phyloP scores from a whole-genome alignment of 2,329 filamentous ascomycete species.

The Huntiella bhutanensis region DNA sequence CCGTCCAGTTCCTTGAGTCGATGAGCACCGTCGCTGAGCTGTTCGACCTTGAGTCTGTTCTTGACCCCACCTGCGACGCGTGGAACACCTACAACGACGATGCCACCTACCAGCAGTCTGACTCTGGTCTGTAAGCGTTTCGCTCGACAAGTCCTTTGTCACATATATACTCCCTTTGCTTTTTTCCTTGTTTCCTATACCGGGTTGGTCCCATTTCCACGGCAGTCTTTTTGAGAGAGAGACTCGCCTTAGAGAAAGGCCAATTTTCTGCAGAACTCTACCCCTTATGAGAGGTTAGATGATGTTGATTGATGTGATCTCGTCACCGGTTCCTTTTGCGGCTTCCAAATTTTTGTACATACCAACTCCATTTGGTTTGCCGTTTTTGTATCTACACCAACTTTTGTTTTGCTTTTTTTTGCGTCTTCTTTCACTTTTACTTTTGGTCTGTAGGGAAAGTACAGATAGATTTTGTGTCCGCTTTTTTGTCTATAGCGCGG shows the following conservation, averaged over 20 bases:
- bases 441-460: background rate
- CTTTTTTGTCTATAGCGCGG: background rate
- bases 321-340: background rate
- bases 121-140: slow-evolving; percentile 12
- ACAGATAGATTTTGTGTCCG: background rate
- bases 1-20: slow-evolving; percentile 27
- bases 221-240: slow-evolving; percentile 6
- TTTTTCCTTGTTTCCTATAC: too few relatives aligned
- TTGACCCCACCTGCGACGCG: slow-evolving; percentile 10
- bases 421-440: too few relatives aligned
- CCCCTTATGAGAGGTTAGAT: background rate
- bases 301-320: background rate
- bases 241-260: slow-evolving; percentile 1
- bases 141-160: background rate
- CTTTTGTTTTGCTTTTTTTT: too few relatives aligned
- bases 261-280: background rate
- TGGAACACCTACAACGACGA: slow-evolving; percentile 12
- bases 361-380: slow-evolving; percentile 3
- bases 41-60: slow-evolving; percentile 9
- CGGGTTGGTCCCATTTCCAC: too few relatives aligned
- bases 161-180: background rate
- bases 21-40: slow-evolving; percentile 8
- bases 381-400: slow-evolving; percentile 2
- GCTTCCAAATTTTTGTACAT: slow-evolving; percentile 3
- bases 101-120: slow-evolving; percentile 11